Base-by-base conservation (phyloP, 192 early-diverging fungal genomes). In the Linnemannia elongata region DNA sequence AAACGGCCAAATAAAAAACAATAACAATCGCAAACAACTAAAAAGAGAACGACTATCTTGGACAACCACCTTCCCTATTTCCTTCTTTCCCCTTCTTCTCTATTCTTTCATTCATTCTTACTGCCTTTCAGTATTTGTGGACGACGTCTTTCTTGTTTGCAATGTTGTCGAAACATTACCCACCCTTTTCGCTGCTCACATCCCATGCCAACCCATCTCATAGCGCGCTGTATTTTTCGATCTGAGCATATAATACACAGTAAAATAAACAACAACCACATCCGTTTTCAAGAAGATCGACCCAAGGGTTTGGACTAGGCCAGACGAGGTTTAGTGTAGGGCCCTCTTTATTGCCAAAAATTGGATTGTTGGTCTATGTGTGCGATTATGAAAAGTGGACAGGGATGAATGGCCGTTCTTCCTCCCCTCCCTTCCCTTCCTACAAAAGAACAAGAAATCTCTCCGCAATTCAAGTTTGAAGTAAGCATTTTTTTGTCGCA, bases 261-360 rank as follows among this genome's bases (percentile, higher is more conserved):
- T 33, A 35, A 66, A 33, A 24, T 30, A 66, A 33, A 66, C 57
- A 60, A 24, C 30, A 27, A 66, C 60, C 60, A 66, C 60, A 66
- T 66, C 13, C 12, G 35, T 27, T 27, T 33, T 30, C 12, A 33
- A 15, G 30, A 66, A 66, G 60, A 66, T 66, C 60, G 60, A 13
- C 30, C 60, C 60, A 66, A 66, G 60, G 30, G 60, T 66, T 63
- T 66, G 60, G 30, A 66, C 60, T 66, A 66, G 60, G 10, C 60
- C 60, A 33, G 60, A 66, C 60, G 12, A 66, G 60, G 60, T 27
- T 66, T 66, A 66, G 60, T 66, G 60, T 33, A 33, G 3, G 3
- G 27, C 3, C 3, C n/a, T 8, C n/a, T 63, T 30, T 27, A 33
- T 12, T 63, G 24, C 0, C 38, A 39, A 12, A 66, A 15, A 33